Conservation (phyloP, 768 basidiomycete genomes). For the Podaxis sp. region DNA sequence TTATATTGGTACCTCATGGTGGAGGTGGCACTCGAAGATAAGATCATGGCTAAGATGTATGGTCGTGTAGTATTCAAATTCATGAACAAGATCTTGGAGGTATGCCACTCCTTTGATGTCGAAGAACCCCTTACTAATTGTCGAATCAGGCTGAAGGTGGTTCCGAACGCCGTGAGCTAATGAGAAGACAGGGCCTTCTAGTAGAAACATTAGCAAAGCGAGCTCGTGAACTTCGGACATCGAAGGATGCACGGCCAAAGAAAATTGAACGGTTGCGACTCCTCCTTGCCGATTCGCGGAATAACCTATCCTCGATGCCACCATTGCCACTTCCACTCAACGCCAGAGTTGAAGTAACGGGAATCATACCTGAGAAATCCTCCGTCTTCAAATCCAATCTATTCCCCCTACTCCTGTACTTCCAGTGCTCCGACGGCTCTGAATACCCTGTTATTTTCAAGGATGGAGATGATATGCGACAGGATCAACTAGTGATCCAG, state of each 20-base stretch:
- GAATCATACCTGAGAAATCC: slow-evolving; percentile 89
- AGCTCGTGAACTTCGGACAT: slow-evolving; percentile 82
- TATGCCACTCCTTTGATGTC: slow-evolving; percentile 26
- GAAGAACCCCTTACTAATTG: background rate
- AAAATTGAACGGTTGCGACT: slow-evolving; percentile 96
- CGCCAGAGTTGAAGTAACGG: slow-evolving; percentile 79
- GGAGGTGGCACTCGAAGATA: slow-evolving; percentile 86
- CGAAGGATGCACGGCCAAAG: slow-evolving; percentile 92
- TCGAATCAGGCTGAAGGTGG: slow-evolving; percentile 64
- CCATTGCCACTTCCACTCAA: slow-evolving; percentile 89
- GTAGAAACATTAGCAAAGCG: slow-evolving; percentile 83
- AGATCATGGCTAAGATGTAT: slow-evolving; percentile 89
- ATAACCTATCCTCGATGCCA: slow-evolving; percentile 74
- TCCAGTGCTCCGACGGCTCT: slow-evolving; percentile 79
- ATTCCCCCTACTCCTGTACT: slow-evolving; percentile 87
- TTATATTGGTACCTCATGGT: slow-evolving; percentile 99
- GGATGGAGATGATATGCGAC: slow-evolving; percentile 97
- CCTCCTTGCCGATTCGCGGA: slow-evolving; percentile 81
- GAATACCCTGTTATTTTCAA: slow-evolving; percentile 98
- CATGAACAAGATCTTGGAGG: slow-evolving; percentile 86
- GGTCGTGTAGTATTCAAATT: slow-evolving; percentile 88
- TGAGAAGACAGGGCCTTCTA: slow-evolving; percentile 88
- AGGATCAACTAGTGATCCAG: slow-evolving; percentile 97
- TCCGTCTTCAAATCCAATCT: slow-evolving; percentile 98
- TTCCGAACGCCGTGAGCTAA: slow-evolving; percentile 78